A percentile compares a stretch with the other conserved stretches of the same genome.
phyloP scores from a whole-genome alignment of 495 filamentous ascomycete species.

The Neurospora sp. region DNA sequence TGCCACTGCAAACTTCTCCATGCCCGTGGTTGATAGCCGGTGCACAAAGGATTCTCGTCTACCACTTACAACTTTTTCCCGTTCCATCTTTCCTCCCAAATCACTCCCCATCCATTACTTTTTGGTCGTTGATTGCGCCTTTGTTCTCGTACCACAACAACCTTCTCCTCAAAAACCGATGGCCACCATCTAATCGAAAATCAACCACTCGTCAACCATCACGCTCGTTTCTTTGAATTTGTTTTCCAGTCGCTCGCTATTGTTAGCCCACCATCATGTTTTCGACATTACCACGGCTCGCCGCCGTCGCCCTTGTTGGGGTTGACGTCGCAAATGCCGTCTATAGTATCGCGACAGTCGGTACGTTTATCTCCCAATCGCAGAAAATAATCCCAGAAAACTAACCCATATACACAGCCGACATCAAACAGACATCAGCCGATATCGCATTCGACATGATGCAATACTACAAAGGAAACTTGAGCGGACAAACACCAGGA shows the following conservation, averaged over 20 bases:
- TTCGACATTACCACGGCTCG: conserved; percentile 8
- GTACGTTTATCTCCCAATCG: conserved; percentile 6
- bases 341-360: conserved; percentile 16
- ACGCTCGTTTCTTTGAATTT: conserved; percentile 11
- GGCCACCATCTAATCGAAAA: background rate
- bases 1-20: background rate
- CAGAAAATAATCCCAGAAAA: background rate
- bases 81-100: background rate
- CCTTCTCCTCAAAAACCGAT: background rate
- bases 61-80: background rate
- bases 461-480: conserved; percentile 53
- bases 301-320: conserved; percentile 9
- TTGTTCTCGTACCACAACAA: background rate
- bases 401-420: conserved; percentile 9
- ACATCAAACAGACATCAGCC: conserved; percentile 20
- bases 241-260: conserved; percentile 10
- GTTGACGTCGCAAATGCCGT: conserved; percentile 12
- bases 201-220: background rate
- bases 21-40: background rate
- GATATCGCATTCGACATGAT: conserved; percentile 49
- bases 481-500: conserved; percentile 51
- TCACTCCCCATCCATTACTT: background rate
- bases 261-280: conserved; percentile 9
- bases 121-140: background rate
- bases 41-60: background rate